Percentiles rank a stretch among this genome's conserved stretches.
Evolutionary conservation across 2,329 filamentous ascomycete genomes (phyloP).

Genomic region (Stagonosporopsis vannaccii): DNA sequence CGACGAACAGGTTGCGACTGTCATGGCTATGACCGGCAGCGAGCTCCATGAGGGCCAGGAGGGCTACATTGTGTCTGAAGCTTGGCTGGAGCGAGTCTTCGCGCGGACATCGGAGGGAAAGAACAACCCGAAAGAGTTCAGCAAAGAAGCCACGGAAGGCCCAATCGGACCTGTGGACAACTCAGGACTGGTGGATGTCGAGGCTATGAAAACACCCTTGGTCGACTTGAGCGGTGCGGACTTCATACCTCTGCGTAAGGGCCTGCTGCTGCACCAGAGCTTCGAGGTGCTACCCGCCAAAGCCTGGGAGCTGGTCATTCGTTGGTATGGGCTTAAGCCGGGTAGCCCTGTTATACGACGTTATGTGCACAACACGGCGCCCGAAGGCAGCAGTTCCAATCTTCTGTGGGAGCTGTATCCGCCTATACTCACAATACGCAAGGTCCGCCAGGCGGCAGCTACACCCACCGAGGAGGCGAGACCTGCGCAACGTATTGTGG

Average conservation of each 20-base stretch:
- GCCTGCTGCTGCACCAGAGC: constrained; percentile 68
- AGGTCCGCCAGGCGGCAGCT: constrained; percentile 70
- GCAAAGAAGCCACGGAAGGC: constrained; percentile 67
- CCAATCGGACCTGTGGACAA: constrained; percentile 87
- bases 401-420: constrained; percentile 85
- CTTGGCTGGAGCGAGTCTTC: constrained; percentile 70
- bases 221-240: constrained; percentile 52
- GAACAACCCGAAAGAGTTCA: constrained; percentile 57
- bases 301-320: constrained; percentile 81
- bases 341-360: constrained; percentile 76
- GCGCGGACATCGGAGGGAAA: constrained; percentile 44
- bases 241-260: constrained; percentile 78
- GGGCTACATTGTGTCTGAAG: constrained; percentile 78
- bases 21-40: constrained; percentile 66
- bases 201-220: constrained; percentile 31
- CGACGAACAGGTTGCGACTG: constrained; percentile 77
- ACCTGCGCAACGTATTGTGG: constrained; percentile 70
- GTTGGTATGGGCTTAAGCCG: constrained; percentile 80
- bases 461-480: constrained; percentile 67
- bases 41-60: constrained; percentile 73
- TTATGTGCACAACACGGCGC: constrained; percentile 77
- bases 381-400: constrained; percentile 65
- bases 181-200: constrained; percentile 67
- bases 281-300: constrained; percentile 79
- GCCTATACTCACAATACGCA: constrained; percentile 83